Evolutionary conservation across 768 basidiomycete species (phyloP).

Genomic region (Myochromella boudieri): DNA sequence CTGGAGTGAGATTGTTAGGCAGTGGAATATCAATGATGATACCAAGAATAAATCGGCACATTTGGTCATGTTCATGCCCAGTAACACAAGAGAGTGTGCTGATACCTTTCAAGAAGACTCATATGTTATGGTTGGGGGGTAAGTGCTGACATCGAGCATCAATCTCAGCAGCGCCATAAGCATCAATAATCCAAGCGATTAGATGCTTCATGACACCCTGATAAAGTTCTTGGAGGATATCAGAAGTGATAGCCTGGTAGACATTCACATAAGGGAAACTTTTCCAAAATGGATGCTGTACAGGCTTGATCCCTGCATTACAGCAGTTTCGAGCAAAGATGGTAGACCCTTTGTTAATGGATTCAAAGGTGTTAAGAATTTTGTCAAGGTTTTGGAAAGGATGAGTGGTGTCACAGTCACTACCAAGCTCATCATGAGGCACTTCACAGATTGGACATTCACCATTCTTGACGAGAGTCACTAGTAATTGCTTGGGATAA

Average conservation of each 20-base stretch:
- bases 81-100: constrained; percentile 26
- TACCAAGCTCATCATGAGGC: constrained; percentile 19
- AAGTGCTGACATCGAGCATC: constrained; percentile 32
- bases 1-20: constrained; percentile 2
- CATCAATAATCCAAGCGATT: constrained; percentile 26
- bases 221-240: constrained; percentile 33
- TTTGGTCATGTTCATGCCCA: constrained; percentile 34
- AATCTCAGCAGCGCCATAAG: constrained; percentile 29
- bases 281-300: constrained; percentile 25
- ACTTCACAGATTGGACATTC: constrained; percentile 28
- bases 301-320: constrained; percentile 23
- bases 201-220: constrained; percentile 36
- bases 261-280: constrained; percentile 27
- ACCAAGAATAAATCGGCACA: constrained; percentile 29
- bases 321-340: constrained; percentile 19
- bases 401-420: constrained; percentile 1
- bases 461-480: constrained; percentile 23
- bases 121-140: constrained; percentile 33
- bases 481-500: constrained; percentile 45
- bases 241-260: constrained; percentile 25
- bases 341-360: constrained; percentile 13
- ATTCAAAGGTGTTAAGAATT: constrained; percentile 25
- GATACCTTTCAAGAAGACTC: constrained; percentile 35
- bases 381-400: constrained; percentile 11
- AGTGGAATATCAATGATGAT: constrained; percentile 24